These are phyloP conservation scores for Auriscalpium orientale DNA, from an alignment of 768 basidiomycete genomes.

Conservation along the genomic window DNA sequence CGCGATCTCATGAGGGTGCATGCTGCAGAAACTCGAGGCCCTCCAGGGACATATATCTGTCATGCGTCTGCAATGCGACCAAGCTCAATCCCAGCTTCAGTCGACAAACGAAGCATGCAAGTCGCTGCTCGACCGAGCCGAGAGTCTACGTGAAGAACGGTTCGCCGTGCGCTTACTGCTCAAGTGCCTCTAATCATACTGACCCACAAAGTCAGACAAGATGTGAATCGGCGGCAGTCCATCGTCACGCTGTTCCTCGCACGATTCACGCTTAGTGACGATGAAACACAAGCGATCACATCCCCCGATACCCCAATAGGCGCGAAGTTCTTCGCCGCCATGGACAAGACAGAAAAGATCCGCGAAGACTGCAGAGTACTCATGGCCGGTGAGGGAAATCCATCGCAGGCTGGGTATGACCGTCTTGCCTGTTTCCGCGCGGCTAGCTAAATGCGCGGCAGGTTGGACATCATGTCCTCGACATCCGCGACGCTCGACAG, in stretches of 20 bases:
- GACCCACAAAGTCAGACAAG: constrained; percentile 37
- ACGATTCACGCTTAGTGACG: constrained; percentile 75
- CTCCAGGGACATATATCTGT: constrained; percentile 69
- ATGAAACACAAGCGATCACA: constrained; percentile 65
- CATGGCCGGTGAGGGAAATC: constrained; percentile 77
- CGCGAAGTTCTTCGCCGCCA: constrained; percentile 67
- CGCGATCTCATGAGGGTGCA: neutral
- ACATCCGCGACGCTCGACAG: constrained; percentile 81
- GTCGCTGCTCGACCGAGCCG: constrained; percentile 75
- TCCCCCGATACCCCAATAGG: constrained; percentile 77
- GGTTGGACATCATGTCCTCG: constrained; percentile 81
- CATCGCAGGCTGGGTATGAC: constrained; percentile 65
- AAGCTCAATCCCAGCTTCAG: constrained; percentile 70
- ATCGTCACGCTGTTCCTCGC: constrained; percentile 75
- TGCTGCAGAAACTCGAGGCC: constrained; percentile 68
- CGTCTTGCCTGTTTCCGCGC: neutral
- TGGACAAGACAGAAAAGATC: constrained; percentile 82
- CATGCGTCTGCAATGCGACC: constrained; percentile 79
- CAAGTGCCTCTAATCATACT: constrained; percentile 1
- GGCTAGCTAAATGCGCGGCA: constrained; percentile 22
- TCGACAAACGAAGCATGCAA: constrained; percentile 73
- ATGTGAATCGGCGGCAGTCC: constrained; percentile 61
- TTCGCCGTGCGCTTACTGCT: constrained; percentile 22
- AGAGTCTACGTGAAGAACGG: constrained; percentile 68
- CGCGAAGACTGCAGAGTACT: constrained; percentile 79